Conservation (phyloP, 2,329 filamentous ascomycete species). For the Alternaria ventricosa region DNA sequence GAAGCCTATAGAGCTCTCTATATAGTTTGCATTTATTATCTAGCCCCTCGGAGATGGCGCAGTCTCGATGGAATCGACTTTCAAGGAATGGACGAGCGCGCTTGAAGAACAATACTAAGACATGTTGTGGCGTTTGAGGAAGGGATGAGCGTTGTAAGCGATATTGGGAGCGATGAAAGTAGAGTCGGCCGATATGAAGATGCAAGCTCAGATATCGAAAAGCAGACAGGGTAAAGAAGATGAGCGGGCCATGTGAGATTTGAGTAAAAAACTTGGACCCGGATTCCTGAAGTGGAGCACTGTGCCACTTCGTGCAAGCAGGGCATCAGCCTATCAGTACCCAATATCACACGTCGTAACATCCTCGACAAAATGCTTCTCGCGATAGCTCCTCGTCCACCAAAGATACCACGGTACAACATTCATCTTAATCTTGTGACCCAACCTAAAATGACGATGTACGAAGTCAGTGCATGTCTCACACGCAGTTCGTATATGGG, state of each 20-base stretch:
- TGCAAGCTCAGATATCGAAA: neutral
- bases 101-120: conserved; percentile 9
- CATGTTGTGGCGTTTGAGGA: neutral
- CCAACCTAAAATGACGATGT: conserved; percentile 29
- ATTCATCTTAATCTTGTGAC: conserved; percentile 54
- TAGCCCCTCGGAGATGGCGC: neutral
- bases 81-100: neutral
- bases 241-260: neutral
- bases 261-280: neutral
- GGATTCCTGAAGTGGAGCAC: neutral
- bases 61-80: neutral
- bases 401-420: conserved; percentile 57
- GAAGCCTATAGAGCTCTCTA: neutral
- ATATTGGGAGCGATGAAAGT: neutral
- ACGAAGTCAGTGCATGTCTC: neutral
- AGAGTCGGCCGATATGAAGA: neutral
- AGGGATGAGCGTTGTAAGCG: neutral
- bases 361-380: conserved; percentile 56
- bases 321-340: conserved; percentile 34
- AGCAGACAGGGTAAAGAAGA: neutral
- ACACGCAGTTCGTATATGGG: neutral
- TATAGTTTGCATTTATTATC: neutral
- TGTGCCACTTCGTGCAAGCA: neutral
- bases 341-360: conserved; percentile 51
- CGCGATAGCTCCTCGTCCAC: conserved; percentile 50